Evolutionary conservation across 331 rosid genomes (phyloP), one percentile per base, ranked within the genome.

Genomic region (Dryas integrifolia): DNA sequence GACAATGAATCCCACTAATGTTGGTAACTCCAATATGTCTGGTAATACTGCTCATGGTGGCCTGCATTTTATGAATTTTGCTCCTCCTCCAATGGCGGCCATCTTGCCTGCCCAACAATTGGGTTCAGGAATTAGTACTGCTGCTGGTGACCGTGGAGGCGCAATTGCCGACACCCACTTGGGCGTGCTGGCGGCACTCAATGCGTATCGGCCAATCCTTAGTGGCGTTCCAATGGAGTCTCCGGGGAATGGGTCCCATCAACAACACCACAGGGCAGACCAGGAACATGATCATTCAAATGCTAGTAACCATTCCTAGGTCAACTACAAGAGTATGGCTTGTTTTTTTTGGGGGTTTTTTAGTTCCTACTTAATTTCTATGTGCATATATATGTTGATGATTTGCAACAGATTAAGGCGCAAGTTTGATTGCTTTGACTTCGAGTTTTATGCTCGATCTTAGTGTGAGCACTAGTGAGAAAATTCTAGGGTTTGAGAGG

Each of bases 31-130:
- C 13, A 86, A 86, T 8, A 67, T 84, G 5, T 52, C 55, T 2
- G 56, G 69, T 4, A 75, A 63, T 0, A 67, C 67, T 77, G 80
- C 5, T 78, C 41, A 76, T 56, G 97, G 96, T 13, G 97, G 96
- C 12, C 66, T 91, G 72, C 98, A 91, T 76, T 92, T 95, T 63
- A 88, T 95, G 98, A 95, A 92, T 72, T 90, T 95, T 30, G 88
- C 88, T 72, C 86, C 98, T 45, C 90, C 98, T 44, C 90, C 97
- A 2, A 72, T 85, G 95, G 65, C 92, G 93, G 70, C 95, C n/a
- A 76, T 87, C 18, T 72, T 95, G 85, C 86, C 90, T 0, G 86
- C 84, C 16, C 90, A 85, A 43, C 95, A 85, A 79, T 53, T 86
- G 12, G 83, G 90, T 10, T 61, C 85, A 0, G 90, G 77, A 38